Base-by-base conservation (phyloP, 352 stramenopile species). In the Blastocystis sp. region DNA sequence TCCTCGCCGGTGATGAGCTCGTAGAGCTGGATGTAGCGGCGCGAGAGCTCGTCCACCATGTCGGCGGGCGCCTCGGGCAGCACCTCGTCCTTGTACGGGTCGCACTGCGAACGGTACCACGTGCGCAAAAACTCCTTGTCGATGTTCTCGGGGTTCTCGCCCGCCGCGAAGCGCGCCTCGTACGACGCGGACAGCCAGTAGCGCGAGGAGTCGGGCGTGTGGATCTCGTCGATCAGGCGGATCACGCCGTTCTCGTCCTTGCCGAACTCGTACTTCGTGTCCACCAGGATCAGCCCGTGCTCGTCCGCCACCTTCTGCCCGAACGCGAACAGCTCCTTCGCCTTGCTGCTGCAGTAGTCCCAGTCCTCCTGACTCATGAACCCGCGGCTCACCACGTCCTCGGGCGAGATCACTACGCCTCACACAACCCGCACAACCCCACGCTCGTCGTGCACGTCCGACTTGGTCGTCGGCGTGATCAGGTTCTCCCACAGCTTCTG, bases 81-180 rank as follows among this genome's bases (percentile, higher is more conserved):
- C 45, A 93, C 92, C 17, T 90, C 91, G 90, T 98, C 95, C 9
- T 98, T 96, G 92, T 99, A 98, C 59, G 96, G 96, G 91, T 99
- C 96, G 91, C 96, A 99, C 90, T 97, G 93, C 45, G 98, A 92
- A 76, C 93, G 92, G 91, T 98, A 99, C 96, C 96, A 99, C 53
- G 98, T 91, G 76, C 96, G 92, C 66, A 99, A 90, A 89, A 99
- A 99, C 91, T 99, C 96, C 92, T 99, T 99, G 91, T 99, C 96
- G 86, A 99, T 98, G 90, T 98, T 98, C 86, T 98, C 96, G 14
- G 96, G 96, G 71, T 97, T 95, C 66, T 94, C 90, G 4, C 93
- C 94, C 4, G 90, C 90, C 9, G 89, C 93, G 88, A 34, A 34
- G 28, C 28, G 28, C 28, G 28, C 28, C 28, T 34, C 28, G 28